phyloP scores from a whole-genome alignment of 2,329 filamentous ascomycete species.

The Rasamsonia emersonii region DNA sequence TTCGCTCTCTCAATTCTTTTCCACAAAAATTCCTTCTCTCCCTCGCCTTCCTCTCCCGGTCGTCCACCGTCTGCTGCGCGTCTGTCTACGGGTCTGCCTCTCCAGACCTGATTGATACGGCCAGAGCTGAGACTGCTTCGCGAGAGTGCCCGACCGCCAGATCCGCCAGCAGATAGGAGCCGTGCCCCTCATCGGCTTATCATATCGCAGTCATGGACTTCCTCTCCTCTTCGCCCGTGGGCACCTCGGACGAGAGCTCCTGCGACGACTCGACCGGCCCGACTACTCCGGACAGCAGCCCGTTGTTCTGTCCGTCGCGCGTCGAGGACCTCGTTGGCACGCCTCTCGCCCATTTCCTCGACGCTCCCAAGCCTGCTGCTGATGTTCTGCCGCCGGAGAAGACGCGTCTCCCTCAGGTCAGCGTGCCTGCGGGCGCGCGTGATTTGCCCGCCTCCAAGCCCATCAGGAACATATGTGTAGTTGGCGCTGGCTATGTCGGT shows the following conservation, averaged over 20 bases:
- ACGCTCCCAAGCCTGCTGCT: slow-evolving; percentile 6
- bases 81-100: too few relatives aligned
- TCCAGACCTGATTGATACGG: too few relatives aligned
- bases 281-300: slow-evolving; percentile 21
- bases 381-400: slow-evolving; percentile 2
- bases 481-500: slow-evolving; percentile 71
- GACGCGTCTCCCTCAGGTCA: slow-evolving; percentile 2
- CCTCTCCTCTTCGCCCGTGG: slow-evolving; percentile 12
- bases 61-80: too few relatives aligned
- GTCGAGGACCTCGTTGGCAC: slow-evolving; percentile 13
- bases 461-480: slow-evolving; percentile 53
- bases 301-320: slow-evolving; percentile 16
- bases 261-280: slow-evolving; percentile 16
- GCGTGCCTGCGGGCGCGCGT: slow-evolving; percentile 4
- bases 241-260: slow-evolving; percentile 13
- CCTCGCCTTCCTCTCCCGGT: too few relatives aligned
- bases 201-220: slow-evolving; percentile 13
- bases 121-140: too few relatives aligned
- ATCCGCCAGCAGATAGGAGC: too few relatives aligned
- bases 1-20: too few relatives aligned
- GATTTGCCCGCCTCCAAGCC: slow-evolving; percentile 6
- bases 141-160: too few relatives aligned
- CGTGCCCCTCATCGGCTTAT: too few relatives aligned
- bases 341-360: slow-evolving; percentile 10
- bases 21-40: too few relatives aligned